phyloP scores from a whole-genome alignment of 805 yeast genomes.

The Kodamaea hsintzibuensis region DNA sequence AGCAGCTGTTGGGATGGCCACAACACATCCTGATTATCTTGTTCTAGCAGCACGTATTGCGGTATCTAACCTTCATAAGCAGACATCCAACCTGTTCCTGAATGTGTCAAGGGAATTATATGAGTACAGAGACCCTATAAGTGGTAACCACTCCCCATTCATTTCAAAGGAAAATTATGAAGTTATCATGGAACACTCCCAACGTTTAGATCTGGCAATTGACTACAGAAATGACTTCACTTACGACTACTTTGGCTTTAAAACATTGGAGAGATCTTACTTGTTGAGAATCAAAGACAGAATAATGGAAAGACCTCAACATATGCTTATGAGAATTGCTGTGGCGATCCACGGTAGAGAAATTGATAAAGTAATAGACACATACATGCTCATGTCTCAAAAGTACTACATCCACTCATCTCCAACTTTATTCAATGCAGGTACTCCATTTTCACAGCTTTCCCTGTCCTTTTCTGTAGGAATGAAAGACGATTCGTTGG shows the following conservation, averaged over 20 bases:
- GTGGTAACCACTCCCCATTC: conserved; percentile 54
- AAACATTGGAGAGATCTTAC: conserved; percentile 61
- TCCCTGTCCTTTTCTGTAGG: conserved; percentile 92
- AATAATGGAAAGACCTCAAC: conserved; percentile 64
- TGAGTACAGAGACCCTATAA: conserved; percentile 79
- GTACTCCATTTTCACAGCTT: conserved; percentile 80
- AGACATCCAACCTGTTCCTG: conserved; percentile 84
- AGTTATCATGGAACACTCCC: conserved; percentile 37
- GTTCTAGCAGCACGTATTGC: conserved; percentile 94
- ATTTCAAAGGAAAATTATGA: conserved; percentile 43
- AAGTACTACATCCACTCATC: conserved; percentile 92
- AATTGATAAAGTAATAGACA: conserved; percentile 52
- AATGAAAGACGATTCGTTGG: conserved; percentile 92
- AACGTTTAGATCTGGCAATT: conserved; percentile 47
- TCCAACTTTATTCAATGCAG: conserved; percentile 93
- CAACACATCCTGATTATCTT: conserved; percentile 97
- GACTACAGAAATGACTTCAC: conserved; percentile 52
- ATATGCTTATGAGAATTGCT: conserved; percentile 61
- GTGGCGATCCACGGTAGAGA: conserved; percentile 61
- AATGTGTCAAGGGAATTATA: conserved; percentile 73
- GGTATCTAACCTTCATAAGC: conserved; percentile 90
- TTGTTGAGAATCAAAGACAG: conserved; percentile 54
- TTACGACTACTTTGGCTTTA: conserved; percentile 61
- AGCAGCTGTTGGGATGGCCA: conserved; percentile 96
- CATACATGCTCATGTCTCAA: conserved; percentile 74